These are phyloP conservation scores for Fusarium proliferatum DNA, from an alignment of 2,329 filamentous ascomycete genomes.

Conservation along the genomic window DNA sequence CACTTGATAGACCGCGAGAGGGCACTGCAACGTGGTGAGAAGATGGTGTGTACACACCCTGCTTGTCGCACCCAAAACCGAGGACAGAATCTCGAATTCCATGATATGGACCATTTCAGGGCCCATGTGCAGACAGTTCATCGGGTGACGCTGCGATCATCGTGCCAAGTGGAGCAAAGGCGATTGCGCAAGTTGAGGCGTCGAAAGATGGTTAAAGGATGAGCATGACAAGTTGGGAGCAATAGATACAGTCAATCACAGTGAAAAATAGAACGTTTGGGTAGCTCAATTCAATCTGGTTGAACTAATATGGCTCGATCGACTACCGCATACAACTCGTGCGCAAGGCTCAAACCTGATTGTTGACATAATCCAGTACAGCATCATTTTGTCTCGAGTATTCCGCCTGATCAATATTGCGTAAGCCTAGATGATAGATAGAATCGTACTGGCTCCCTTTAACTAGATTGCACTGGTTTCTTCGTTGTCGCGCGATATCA, in stretches of 20 bases:
- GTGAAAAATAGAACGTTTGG: no score
- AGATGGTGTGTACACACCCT: neutral
- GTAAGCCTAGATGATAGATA: no score
- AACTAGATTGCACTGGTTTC: no score
- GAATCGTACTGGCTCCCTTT: no score
- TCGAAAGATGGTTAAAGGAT: neutral
- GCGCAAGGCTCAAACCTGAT: no score
- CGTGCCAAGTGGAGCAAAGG: neutral
- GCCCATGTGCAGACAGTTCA: neutral
- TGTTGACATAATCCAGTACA: no score
- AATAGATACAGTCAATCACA: neutral
- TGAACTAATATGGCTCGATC: no score
- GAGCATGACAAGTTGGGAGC: neutral
- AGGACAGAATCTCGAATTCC: neutral
- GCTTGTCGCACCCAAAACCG: neutral
- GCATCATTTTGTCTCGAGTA: no score
- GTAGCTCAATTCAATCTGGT: no score
- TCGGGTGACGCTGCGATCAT: neutral
- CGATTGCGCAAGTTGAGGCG: neutral
- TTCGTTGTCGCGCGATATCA: no score
- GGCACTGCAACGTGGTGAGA: neutral
- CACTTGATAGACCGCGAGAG: neutral
- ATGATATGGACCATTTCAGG: neutral
- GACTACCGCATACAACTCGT: no score
- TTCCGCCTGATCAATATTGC: no score